Evolutionary conservation across 2,329 filamentous ascomycete species (phyloP).

Genomic region (Colletotrichum kahawae): DNA sequence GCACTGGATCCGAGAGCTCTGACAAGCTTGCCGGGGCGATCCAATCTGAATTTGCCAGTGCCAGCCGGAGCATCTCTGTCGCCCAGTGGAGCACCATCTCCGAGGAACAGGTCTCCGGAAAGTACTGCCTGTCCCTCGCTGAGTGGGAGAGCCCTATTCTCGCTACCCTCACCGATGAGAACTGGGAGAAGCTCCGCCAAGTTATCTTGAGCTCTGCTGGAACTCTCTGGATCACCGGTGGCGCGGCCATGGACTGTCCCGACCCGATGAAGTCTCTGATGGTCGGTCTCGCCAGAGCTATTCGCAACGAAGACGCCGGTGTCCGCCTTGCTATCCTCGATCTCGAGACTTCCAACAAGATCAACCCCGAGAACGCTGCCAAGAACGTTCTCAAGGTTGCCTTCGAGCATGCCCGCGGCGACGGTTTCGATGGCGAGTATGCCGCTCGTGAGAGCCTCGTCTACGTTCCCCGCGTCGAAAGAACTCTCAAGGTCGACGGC

Average conservation of each 20-base stretch:
- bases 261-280: constrained; percentile 11
- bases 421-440: constrained; percentile 1
- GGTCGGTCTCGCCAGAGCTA: constrained; percentile 18
- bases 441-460: constrained; percentile 2
- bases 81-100: background rate
- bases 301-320: constrained; percentile 24
- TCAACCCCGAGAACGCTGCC: background rate
- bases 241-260: constrained; percentile 14
- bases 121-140: constrained; percentile 5
- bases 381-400: constrained; percentile 2
- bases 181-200: constrained; percentile 6
- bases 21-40: background rate
- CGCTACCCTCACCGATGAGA: background rate
- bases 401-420: background rate
- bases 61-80: background rate
- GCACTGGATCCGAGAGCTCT: background rate
- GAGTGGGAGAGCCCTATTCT: constrained; percentile 9
- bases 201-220: constrained; percentile 6
- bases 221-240: constrained; percentile 18
- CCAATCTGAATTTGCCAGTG: background rate
- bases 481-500: background rate
- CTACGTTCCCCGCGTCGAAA: constrained; percentile 6
- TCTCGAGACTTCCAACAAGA: background rate
- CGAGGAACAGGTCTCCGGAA: background rate
- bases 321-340: constrained; percentile 13